phyloP scores from a whole-genome alignment of 306 rosid genomes.

The Cucumis cinereus region DNA sequence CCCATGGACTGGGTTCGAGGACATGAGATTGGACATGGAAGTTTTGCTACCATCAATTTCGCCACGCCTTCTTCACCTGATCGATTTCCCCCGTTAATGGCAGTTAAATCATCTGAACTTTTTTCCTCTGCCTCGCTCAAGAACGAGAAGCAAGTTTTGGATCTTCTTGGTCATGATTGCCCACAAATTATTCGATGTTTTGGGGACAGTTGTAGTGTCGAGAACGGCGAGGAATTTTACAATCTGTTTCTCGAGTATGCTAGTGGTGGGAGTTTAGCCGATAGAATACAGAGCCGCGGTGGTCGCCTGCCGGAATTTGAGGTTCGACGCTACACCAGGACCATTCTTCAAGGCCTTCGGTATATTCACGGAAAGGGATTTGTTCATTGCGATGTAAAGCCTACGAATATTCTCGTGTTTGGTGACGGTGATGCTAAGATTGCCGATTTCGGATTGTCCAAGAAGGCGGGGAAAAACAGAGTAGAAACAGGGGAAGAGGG shows the following conservation, averaged over 20 bases:
- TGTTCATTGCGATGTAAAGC: constrained; percentile 87
- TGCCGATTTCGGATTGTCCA: constrained; percentile 72
- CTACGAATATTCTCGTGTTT: constrained; percentile 52
- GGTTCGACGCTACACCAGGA: constrained; percentile 28
- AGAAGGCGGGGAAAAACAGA: constrained; percentile 19
- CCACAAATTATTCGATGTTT: constrained; percentile 36
- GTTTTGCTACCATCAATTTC: constrained; percentile 53
- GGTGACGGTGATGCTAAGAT: constrained; percentile 35
- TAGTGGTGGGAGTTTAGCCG: constrained; percentile 37
- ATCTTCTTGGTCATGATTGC: constrained; percentile 21
- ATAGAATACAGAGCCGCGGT: constrained; percentile 31
- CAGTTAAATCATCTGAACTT: constrained; percentile 37
- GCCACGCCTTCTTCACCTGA: constrained; percentile 17
- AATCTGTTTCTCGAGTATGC: constrained; percentile 68
- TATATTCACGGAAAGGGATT: constrained; percentile 45
- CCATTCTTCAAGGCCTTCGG: constrained; percentile 35
- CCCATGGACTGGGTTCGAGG: constrained; percentile 81
- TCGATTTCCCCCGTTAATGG: constrained; percentile 20
- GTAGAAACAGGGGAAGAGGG: not conserved
- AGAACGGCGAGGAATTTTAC: constrained; percentile 27
- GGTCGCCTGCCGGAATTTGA: constrained; percentile 34
- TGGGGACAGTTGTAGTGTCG: constrained; percentile 29
- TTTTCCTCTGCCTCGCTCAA: constrained; percentile 18
- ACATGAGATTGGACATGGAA: constrained; percentile 45
- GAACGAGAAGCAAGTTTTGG: constrained; percentile 46